Conservation (phyloP, 441 rosid genomes). For the Hura crepitans region DNA sequence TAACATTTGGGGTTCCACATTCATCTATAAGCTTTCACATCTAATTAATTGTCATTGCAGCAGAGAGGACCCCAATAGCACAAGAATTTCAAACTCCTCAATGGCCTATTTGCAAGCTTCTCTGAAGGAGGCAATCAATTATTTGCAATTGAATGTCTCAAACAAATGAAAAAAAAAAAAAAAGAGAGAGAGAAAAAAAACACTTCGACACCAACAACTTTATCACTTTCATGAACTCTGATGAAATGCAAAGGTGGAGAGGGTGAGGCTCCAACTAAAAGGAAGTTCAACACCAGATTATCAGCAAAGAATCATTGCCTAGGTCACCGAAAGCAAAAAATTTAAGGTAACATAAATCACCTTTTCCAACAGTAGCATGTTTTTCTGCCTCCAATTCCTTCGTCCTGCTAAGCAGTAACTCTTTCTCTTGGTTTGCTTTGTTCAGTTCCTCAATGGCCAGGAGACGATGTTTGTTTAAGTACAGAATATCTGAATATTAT, state of each 20-base stretch:
- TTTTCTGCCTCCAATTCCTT: constrained; percentile 43
- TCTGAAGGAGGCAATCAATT: neutral
- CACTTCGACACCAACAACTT: neutral
- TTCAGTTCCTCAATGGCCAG: constrained; percentile 57
- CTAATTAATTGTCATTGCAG: neutral
- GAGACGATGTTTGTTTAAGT: constrained; percentile 61
- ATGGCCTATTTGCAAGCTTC: neutral
- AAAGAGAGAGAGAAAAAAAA: neutral
- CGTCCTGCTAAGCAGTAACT: constrained; percentile 44
- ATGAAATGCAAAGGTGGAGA: neutral
- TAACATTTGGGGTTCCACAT: no score
- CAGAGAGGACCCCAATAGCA: neutral
- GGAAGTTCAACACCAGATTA: neutral
- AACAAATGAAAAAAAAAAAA: neutral
- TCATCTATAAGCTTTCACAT: constrained; percentile 2
- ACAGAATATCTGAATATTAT: constrained; percentile 49
- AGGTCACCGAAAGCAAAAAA: constrained; percentile 15
- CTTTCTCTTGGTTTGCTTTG: constrained; percentile 47
- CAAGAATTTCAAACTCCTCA: neutral
- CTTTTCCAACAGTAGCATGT: constrained; percentile 33
- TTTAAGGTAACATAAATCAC: constrained; percentile 21
- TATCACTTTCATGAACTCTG: neutral
- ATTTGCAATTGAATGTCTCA: neutral
- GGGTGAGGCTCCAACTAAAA: neutral
- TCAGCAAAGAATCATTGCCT: neutral